Evolutionary conservation across 148 eudicot species (phyloP).

Genomic region (Salicornia ramosissima): DNA sequence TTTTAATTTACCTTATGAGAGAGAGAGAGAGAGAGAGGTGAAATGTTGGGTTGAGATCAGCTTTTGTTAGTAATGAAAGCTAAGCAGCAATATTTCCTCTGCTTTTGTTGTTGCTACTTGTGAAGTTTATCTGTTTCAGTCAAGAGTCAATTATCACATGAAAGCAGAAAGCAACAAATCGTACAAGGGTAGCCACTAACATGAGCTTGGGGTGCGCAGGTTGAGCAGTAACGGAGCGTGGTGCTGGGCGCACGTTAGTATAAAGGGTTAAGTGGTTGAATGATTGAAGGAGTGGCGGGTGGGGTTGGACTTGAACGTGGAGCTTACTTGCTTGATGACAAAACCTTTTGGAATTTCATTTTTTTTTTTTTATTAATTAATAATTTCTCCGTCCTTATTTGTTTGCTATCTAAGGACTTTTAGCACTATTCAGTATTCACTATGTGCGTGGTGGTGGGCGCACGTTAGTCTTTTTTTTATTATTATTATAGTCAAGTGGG

Average conservation of each 20-base stretch:
- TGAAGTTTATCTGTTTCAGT: not conserved
- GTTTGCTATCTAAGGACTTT: not conserved
- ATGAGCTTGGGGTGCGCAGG: constrained; percentile 6
- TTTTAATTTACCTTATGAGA: not conserved
- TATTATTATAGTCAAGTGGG: no score
- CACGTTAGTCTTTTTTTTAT: no score
- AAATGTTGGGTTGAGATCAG: not conserved
- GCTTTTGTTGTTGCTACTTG: not conserved
- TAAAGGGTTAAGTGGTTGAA: constrained; percentile 15
- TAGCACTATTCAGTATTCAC: not conserved
- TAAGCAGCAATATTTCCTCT: constrained; percentile 2
- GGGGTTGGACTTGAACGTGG: constrained; percentile 20
- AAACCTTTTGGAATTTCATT: not conserved
- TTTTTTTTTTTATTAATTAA: not conserved
- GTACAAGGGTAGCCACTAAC: not conserved
- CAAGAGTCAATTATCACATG: not conserved
- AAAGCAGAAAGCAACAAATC: constrained; percentile 3
- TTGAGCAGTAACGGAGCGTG: not conserved
- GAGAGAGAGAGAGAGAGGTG: not conserved
- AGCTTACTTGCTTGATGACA: constrained; percentile 8
- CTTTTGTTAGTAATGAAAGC: not conserved
- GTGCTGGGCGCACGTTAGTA: constrained; percentile 24
- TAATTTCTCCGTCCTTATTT: no score
- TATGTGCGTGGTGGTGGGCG: no score
- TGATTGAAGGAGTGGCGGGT: constrained; percentile 23